Evolutionary conservation across 2,329 filamentous ascomycete species (phyloP).

Genomic region (Talaromyces sp.): DNA sequence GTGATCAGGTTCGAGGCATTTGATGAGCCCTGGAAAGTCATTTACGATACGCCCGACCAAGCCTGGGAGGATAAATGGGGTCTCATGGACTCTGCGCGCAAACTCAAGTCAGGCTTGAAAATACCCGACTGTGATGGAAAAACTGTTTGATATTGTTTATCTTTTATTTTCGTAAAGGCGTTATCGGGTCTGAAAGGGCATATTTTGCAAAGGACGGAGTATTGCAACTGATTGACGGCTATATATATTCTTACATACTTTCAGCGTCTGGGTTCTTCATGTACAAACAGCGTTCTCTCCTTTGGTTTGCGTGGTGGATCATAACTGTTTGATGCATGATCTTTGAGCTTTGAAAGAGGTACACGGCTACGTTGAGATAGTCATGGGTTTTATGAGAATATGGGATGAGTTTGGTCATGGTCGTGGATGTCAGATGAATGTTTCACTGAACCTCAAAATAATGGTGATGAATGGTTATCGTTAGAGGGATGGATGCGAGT

Average conservation of each 20-base stretch:
- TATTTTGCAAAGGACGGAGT: not conserved
- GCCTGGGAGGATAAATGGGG: constrained; percentile 97
- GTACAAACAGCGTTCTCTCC: not conserved
- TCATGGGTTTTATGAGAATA: not conserved
- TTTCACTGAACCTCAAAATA: not conserved
- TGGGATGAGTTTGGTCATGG: not conserved
- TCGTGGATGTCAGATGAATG: not conserved
- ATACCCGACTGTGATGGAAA: constrained; percentile 84
- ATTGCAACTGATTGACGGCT: not conserved
- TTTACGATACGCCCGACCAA: constrained; percentile 63
- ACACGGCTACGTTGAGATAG: not conserved
- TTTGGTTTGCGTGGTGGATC: not conserved
- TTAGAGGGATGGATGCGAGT: not conserved
- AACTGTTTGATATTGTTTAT: constrained; percentile 42
- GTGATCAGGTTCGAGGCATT: constrained; percentile 88
- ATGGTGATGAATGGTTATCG: not conserved
- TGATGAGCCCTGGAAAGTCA: constrained; percentile 90
- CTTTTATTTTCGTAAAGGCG: not conserved
- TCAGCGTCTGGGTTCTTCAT: constrained; percentile 10
- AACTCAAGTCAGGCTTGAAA: constrained; percentile 75
- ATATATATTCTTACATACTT: constrained; percentile 3
- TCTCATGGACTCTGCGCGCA: constrained; percentile 77
- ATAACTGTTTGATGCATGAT: not conserved
- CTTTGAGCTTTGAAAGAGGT: not conserved
- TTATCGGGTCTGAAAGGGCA: not conserved